Base-by-base conservation (phyloP, 2,329 filamentous ascomycete genomes). In the Endothia cerciana region DNA sequence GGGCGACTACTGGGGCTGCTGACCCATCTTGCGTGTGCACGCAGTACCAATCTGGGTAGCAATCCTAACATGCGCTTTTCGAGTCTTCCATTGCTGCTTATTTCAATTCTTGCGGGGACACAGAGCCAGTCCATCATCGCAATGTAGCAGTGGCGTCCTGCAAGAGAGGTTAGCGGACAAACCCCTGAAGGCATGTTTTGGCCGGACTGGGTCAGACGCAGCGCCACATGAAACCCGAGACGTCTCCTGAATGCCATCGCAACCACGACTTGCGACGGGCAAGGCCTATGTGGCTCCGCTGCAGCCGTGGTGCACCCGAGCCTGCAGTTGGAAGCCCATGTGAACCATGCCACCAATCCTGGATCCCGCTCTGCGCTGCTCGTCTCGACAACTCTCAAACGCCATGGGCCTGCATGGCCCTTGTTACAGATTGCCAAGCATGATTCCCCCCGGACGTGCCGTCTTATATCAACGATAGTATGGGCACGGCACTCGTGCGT, bases 161-260 rank as follows among this genome's bases (percentile, higher is more conserved):
- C 47, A 22, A 30, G 28, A 51, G 11, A 51, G 47, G 47, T 30
- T 51, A 51, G 47, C 47, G 22, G 22, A 51, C 47, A 15, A 47
- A 25, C 47, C 45, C 47, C 22, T 49, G 47, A 28, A 49, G 43
- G 8, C 43, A 47, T 19, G 47, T 51, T 30, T 28, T 51, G 47
- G 47, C 45, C 45, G 45, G 28, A 22, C 47, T 28, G 47, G 47
- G 19, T 47, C 43, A 59, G 60, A 51, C 41, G 33, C 43, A 22
- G 22, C 58, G 40, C 22, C 58, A 60, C 41, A 60, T 60, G 58
- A 60, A 60, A 60, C 58, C 43, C 45, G 41, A 36, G 17, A 59
- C 56, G 40, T 19, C 56, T 59, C 56, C 38, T 43, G 56, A 28
- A 59, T 22, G 56, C 56, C 56, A 59, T 41, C n/a, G 19, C 40